Conservation (phyloP, 768 basidiomycete genomes). For the Mycena haematopus region DNA sequence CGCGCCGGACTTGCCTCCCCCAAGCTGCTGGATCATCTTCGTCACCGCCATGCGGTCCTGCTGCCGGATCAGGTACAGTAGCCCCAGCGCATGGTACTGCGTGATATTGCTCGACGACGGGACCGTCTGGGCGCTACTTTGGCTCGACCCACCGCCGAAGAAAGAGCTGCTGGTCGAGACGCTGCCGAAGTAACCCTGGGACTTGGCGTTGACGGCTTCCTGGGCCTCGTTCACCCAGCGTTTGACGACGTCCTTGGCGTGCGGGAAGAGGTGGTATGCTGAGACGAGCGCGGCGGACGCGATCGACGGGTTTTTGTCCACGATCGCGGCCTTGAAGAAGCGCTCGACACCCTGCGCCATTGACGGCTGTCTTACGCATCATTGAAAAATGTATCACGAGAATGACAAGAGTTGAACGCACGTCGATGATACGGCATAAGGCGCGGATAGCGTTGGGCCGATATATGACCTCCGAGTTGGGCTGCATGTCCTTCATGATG, state of each 20-base stretch:
- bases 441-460: constrained; percentile 97
- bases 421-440: constrained; percentile 95
- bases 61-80: constrained; percentile 93
- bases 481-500: constrained; percentile 99
- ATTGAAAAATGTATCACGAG: neutral
- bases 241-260: constrained; percentile 94
- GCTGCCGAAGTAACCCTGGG: constrained; percentile 72
- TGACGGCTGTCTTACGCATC: constrained; percentile 69
- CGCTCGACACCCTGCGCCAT: constrained; percentile 99
- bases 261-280: constrained; percentile 94
- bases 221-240: constrained; percentile 99
- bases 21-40: constrained; percentile 98
- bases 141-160: constrained; percentile 71
- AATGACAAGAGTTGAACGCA: constrained; percentile 50
- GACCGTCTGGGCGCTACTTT: constrained; percentile 73
- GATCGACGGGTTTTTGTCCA: constrained; percentile 94
- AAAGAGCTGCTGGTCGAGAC: constrained; percentile 60
- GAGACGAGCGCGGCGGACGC: constrained; percentile 97
- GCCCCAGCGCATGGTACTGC: constrained; percentile 95
- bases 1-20: constrained; percentile 84
- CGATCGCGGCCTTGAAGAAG: constrained; percentile 99
- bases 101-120: constrained; percentile 91
- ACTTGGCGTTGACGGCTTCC: constrained; percentile 92
- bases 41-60: constrained; percentile 99
- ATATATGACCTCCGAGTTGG: constrained; percentile 98